Conservation (phyloP, 345 rosid species). For the Viola odorata region DNA sequence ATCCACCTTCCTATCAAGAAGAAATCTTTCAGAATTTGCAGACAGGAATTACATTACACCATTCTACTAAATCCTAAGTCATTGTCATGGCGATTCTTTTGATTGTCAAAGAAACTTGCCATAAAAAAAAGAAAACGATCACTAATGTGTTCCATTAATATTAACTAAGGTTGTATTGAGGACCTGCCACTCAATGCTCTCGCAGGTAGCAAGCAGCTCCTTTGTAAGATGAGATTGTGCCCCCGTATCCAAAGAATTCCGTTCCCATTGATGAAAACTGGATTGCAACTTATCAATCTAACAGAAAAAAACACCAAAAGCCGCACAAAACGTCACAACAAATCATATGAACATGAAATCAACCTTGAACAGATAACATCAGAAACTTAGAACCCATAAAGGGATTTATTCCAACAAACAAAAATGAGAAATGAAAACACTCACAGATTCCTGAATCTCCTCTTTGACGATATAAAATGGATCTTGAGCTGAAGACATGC, state of each 20-base stretch:
- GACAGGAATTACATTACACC: conserved; percentile 9
- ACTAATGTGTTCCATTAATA: not conserved
- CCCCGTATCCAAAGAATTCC: conserved; percentile 46
- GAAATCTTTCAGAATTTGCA: conserved; percentile 42
- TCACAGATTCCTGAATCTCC: conserved; percentile 96
- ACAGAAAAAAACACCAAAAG: conserved; percentile 5
- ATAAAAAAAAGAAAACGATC: not conserved
- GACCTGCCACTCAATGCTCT: conserved; percentile 99
- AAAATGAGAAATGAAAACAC: conserved; percentile 12
- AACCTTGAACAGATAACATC: conserved; percentile 4
- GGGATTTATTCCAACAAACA: not conserved
- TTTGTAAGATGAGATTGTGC: conserved; percentile 57
- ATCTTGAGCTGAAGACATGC: conserved; percentile 96
- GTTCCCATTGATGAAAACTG: conserved; percentile 84
- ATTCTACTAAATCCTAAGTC: not conserved
- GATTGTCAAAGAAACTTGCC: not conserved
- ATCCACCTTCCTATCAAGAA: conserved; percentile 88
- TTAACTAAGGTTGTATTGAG: not conserved
- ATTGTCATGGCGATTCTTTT: not conserved
- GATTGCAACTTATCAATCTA: conserved; percentile 93
- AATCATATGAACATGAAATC: not conserved
- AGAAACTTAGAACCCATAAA: not conserved
- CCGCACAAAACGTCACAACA: not conserved
- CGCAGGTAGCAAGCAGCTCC: conserved; percentile 70
- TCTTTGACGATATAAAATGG: conserved; percentile 96